Percentiles rank a stretch among this genome's conserved stretches.
Conservation (phyloP, 2,329 filamentous ascomycete species). For the Keithomyces neogunnii region DNA sequence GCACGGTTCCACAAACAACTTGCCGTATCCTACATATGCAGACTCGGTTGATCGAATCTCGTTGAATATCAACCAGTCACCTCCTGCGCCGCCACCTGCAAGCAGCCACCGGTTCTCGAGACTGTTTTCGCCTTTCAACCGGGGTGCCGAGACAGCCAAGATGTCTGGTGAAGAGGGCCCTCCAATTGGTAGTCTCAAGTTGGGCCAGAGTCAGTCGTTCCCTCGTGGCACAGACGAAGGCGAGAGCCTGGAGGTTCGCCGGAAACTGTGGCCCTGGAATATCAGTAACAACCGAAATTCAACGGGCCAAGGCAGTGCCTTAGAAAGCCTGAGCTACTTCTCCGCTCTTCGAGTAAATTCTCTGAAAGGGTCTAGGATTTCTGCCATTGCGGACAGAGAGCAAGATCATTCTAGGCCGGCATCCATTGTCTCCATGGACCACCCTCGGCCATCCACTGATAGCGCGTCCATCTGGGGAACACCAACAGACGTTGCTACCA, state of each 20-base stretch:
- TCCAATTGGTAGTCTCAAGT: constrained; percentile 59
- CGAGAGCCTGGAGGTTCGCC: constrained; percentile 43
- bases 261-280: constrained; percentile 46
- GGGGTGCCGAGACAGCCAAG: constrained; percentile 51
- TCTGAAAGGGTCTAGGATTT: constrained; percentile 40
- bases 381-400: constrained; percentile 45
- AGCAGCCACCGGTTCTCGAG: constrained; percentile 32
- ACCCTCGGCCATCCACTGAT: constrained; percentile 72
- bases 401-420: constrained; percentile 55
- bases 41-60: constrained; percentile 39
- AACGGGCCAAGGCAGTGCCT: constrained; percentile 31
- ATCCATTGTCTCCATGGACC: constrained; percentile 60
- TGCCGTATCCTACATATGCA: constrained; percentile 43
- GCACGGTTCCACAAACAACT: constrained; percentile 49
- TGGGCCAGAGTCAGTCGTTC: constrained; percentile 69
- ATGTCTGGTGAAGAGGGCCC: constrained; percentile 43
- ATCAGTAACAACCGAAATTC: constrained; percentile 42
- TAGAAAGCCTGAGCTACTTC: constrained; percentile 26
- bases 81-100: constrained; percentile 21
- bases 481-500: constrained; percentile 32
- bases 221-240: constrained; percentile 52
- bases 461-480: constrained; percentile 67
- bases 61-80: constrained; percentile 30
- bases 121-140: constrained; percentile 52
- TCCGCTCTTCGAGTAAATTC: constrained; percentile 36